These are phyloP conservation scores for Kluyveromyces siamensis DNA, from an alignment of 805 yeast species.

Conservation along the genomic window DNA sequence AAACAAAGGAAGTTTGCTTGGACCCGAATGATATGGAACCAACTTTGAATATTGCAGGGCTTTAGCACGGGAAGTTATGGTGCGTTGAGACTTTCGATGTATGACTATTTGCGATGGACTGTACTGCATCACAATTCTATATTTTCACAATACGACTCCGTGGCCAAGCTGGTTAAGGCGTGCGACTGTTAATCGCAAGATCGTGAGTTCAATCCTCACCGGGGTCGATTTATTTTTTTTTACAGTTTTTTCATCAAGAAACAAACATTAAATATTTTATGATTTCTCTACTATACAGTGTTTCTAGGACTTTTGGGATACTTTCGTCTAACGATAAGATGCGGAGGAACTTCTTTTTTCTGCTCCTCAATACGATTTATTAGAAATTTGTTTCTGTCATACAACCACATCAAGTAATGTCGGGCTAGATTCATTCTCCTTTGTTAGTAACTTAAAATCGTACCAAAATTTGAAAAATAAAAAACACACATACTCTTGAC, in stretches of 20 bases:
- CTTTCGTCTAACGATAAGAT: background rate
- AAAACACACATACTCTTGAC: constrained; percentile 39
- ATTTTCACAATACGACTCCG: constrained; percentile 32
- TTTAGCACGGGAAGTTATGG: no score
- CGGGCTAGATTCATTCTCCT: constrained; percentile 3
- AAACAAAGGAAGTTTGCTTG: no score
- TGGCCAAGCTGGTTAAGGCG: constrained; percentile 57
- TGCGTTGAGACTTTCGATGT: no score
- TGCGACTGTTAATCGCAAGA: constrained; percentile 59
- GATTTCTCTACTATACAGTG: background rate
- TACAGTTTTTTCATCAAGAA: background rate
- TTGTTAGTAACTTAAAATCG: background rate
- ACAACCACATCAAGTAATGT: constrained; percentile 43
- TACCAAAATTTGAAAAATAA: background rate
- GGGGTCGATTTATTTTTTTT: constrained; percentile 34
- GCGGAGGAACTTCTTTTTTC: constrained; percentile 19
- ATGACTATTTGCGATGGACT: no score
- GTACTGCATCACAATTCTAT: no score
- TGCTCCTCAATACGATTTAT: constrained; percentile 31
- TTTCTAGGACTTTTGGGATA: background rate
- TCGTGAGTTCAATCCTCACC: constrained; percentile 54
- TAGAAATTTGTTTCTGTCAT: constrained; percentile 40
- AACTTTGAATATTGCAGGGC: no score
- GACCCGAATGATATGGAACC: no score
- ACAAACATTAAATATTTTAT: background rate